These are phyloP conservation scores for Sphaerobolus stellatus DNA, from an alignment of 1,284 basidiomycete genomes.

Conservation along the genomic window DNA sequence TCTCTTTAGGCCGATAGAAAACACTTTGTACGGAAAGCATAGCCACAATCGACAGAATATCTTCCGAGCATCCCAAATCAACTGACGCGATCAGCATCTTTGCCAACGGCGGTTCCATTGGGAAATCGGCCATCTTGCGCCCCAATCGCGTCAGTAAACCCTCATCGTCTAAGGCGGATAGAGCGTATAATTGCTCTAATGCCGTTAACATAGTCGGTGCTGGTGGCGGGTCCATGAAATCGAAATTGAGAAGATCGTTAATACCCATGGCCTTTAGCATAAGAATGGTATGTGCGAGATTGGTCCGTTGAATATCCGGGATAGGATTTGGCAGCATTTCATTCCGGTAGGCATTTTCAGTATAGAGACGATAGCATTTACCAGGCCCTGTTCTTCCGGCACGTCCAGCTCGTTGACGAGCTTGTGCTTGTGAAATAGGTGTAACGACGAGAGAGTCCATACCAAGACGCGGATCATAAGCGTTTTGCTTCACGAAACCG, in stretches of 20 bases:
- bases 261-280: slow-evolving; percentile 99
- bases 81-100: slow-evolving; percentile 99
- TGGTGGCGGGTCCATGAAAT: slow-evolving; percentile 99
- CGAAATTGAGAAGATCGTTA: slow-evolving; percentile 96
- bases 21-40: slow-evolving; percentile 97
- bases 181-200: slow-evolving; percentile 89
- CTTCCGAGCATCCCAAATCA: slow-evolving; percentile 94
- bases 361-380: slow-evolving; percentile 97
- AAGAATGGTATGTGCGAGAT: slow-evolving; percentile 89
- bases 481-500: slow-evolving; percentile 98
- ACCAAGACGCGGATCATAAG: slow-evolving; percentile 94
- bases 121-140: slow-evolving; percentile 99
- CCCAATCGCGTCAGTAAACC: slow-evolving; percentile 92
- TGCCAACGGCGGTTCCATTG: slow-evolving; percentile 93
- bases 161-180: slow-evolving; percentile 96
- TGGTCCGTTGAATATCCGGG: slow-evolving; percentile 96
- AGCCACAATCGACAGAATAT: slow-evolving; percentile 94
- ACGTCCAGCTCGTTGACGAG: slow-evolving; percentile 91
- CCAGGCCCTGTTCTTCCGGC: slow-evolving; percentile 98
- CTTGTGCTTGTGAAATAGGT: slow-evolving; percentile 98
- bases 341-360: slow-evolving; percentile 96
- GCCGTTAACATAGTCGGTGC: slow-evolving; percentile 95
- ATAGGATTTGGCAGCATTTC: slow-evolving; percentile 99
- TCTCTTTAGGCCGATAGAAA: slow-evolving; percentile 98
- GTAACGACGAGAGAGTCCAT: slow-evolving; percentile 99